Evolutionary conservation across 2,329 filamentous ascomycete genomes (phyloP), one percentile per base, ranked within the genome.

Genomic region (Diaporthe citrichinensis): DNA sequence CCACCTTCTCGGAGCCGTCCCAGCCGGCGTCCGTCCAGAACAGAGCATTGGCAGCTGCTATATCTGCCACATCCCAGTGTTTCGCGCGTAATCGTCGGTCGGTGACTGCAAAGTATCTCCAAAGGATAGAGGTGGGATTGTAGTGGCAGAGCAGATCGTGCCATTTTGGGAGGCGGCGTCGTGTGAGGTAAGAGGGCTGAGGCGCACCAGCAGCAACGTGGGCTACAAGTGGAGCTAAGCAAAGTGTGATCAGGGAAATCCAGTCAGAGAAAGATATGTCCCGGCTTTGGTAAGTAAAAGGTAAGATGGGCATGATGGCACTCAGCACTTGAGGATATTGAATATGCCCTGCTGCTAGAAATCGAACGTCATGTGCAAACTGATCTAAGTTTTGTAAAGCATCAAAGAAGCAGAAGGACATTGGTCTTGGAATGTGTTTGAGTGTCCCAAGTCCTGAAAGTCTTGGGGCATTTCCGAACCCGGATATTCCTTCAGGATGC

Each of bases 11-110:
- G 6, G 34, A 59, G 10, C 57, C 57, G 57, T 59, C 34, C 57
- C 57, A 59, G 34, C 57, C 57, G 20, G 57, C 34, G 34, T 59
- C 57, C 9, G 57, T 59, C 57, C 57, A 59, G 34, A 59, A 59
- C 34, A 59, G 23, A 12, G 57, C 57, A 34, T 59, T 59, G 1
- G 57, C 57, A 25, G 57, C 34, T 25, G 57, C 57, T 25, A 39
- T 59, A 4, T 59, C 34, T 25, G 57, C 57, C 34, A 25, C 57
- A 10, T 59, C 57, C 57, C 57, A 59, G 23, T 59, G 10, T 41
- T 23, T 59, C 12, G 57, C 57, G 0, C 57, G 20, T 2, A 59
- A 2, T 12, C 57, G 34, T 23, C 57, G 34, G 57, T 59, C 57
- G 5, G 57, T 39, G 57, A 39, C 14, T n/a, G 57, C 57, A 12